A percentile compares a stretch with the other conserved stretches of the same genome.
Evolutionary conservation across 2,329 filamentous ascomycete species (phyloP).

Genomic region (Akanthomyces dipterigenus): DNA sequence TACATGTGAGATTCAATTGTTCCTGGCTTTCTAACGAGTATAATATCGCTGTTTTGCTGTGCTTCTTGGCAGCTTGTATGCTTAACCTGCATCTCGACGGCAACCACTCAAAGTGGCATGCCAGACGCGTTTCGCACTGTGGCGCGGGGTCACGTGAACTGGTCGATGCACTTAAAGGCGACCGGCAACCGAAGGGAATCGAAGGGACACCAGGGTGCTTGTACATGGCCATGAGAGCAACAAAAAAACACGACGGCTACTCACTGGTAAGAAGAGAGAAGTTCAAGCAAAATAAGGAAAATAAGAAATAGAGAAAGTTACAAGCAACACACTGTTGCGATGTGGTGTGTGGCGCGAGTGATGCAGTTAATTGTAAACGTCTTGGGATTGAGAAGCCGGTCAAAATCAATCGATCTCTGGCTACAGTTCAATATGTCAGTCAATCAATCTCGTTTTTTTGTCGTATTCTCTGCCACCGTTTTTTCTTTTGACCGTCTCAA

Average conservation of each 20-base stretch:
- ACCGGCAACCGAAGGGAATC: conserved; percentile 10
- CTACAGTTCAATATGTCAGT: background rate
- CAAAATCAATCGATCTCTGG: background rate
- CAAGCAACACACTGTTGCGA: background rate
- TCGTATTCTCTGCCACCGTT: background rate
- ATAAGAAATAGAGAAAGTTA: background rate
- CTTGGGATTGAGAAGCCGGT: background rate
- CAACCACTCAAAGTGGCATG: conserved; percentile 12
- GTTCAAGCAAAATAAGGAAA: no score
- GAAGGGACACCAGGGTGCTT: background rate
- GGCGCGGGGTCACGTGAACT: conserved; percentile 20
- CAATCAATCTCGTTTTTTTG: background rate
- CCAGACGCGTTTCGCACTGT: background rate
- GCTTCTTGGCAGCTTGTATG: background rate
- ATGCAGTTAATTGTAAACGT: background rate
- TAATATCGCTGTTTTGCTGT: background rate
- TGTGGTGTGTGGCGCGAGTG: background rate
- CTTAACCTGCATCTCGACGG: background rate
- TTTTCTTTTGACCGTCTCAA: background rate
- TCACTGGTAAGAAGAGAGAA: no score
- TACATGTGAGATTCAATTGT: background rate
- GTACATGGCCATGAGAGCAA: conserved; percentile 7
- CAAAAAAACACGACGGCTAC: no score
- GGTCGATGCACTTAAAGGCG: conserved; percentile 10
- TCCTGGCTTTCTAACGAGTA: background rate